Conservation (phyloP, 768 basidiomycete genomes). For the Mycena indigotica region DNA sequence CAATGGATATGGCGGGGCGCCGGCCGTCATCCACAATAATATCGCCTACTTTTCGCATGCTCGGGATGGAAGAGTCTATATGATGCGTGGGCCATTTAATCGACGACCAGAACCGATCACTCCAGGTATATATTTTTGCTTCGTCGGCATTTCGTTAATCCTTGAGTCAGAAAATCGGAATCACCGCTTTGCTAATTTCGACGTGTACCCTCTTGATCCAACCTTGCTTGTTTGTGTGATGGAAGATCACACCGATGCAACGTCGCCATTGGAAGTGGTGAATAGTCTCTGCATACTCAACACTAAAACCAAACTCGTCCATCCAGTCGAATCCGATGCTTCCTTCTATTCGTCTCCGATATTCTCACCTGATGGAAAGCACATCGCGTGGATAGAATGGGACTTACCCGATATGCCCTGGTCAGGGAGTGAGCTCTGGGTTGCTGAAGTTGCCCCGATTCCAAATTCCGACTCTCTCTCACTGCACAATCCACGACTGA, state of each 20-base stretch:
- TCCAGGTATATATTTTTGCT: constrained; percentile 50
- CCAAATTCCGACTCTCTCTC: constrained; percentile 27
- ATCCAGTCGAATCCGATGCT: constrained; percentile 52
- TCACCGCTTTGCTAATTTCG: constrained; percentile 66
- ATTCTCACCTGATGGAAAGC: constrained; percentile 55
- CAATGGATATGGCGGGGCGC: constrained; percentile 68
- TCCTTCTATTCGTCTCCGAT: constrained; percentile 70
- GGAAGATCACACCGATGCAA: constrained; percentile 68
- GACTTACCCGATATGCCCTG: constrained; percentile 63
- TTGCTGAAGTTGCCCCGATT: constrained; percentile 47
- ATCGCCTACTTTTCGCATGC: constrained; percentile 57
- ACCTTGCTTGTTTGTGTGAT: constrained; percentile 62
- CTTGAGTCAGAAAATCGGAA: constrained; percentile 44
- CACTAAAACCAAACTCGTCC: constrained; percentile 43
- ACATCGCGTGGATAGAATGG: constrained; percentile 60
- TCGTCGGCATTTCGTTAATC: too few relatives aligned
- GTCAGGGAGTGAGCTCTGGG: constrained; percentile 60
- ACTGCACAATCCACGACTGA: constrained; percentile 39
- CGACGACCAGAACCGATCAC: constrained; percentile 52
- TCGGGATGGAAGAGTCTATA: constrained; percentile 52
- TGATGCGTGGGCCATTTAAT: constrained; percentile 23
- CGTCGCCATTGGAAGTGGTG: constrained; percentile 48
- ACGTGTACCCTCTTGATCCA: constrained; percentile 53
- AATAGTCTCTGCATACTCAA: constrained; percentile 63
- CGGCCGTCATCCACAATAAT: constrained; percentile 49